These are phyloP conservation scores for Rauvolfia tetraphylla DNA, from an alignment of 257 asterid genomes.

Conservation along the genomic window DNA sequence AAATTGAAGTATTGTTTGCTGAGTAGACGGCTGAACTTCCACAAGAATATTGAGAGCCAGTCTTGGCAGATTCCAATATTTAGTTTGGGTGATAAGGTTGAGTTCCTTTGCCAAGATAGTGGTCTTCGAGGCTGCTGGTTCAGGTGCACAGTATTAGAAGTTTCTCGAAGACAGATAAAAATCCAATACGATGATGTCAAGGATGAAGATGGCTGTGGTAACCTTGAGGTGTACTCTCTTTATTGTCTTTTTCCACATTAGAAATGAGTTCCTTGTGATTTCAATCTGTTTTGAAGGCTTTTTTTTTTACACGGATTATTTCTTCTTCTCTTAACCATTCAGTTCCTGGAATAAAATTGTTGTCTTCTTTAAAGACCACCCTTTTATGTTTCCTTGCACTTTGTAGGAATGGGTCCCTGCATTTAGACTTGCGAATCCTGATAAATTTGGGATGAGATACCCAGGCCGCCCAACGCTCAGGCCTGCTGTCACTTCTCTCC, in stretches of 20 bases:
- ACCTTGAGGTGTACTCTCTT: slow-evolving; percentile 75
- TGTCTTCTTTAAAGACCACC: background rate
- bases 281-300: background rate
- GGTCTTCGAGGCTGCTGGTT: slow-evolving; percentile 99
- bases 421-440: slow-evolving; percentile 64
- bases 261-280: background rate
- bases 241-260: background rate
- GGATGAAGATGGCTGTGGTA: slow-evolving; percentile 65
- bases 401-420: slow-evolving; percentile 85
- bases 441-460: slow-evolving; percentile 77
- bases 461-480: slow-evolving; percentile 64
- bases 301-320: background rate
- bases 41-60: slow-evolving; percentile 42
- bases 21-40: slow-evolving; percentile 38
- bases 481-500: slow-evolving; percentile 48
- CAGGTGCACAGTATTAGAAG: slow-evolving; percentile 65
- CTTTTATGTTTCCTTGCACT: slow-evolving; percentile 11
- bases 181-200: slow-evolving; percentile 63
- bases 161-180: slow-evolving; percentile 61
- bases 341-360: background rate
- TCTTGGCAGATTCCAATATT: slow-evolving; percentile 32
- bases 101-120: slow-evolving; percentile 88
- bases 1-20: slow-evolving; percentile 35
- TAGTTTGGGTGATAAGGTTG: slow-evolving; percentile 60
- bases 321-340: background rate